Percentiles rank a stretch among this genome's conserved stretches.
phyloP scores from a whole-genome alignment of 306 rosid species.

The Inga laurina region DNA sequence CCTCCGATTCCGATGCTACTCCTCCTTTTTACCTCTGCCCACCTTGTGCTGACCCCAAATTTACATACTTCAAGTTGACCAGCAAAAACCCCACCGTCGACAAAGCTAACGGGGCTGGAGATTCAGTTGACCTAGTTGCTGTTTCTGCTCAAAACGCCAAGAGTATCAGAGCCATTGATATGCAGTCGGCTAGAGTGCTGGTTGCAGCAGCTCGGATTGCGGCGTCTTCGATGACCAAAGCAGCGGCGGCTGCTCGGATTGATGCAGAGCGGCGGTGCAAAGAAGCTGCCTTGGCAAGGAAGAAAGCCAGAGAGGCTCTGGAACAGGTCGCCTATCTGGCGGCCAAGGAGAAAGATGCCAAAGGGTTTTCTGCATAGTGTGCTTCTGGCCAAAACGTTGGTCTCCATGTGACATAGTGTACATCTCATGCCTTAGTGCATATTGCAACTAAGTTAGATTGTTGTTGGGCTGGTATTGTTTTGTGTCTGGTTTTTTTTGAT shows the following conservation, averaged over 20 bases:
- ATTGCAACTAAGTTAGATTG: slow-evolving; percentile 21
- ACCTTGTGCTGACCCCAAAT: slow-evolving; percentile 50
- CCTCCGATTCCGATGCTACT: background rate
- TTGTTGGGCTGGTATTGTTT: slow-evolving; percentile 24
- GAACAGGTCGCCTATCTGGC: slow-evolving; percentile 44
- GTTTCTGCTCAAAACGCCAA: background rate
- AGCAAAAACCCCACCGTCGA: background rate
- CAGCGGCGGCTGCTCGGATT: slow-evolving; percentile 43
- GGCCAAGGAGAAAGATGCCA: slow-evolving; percentile 32
- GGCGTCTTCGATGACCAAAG: slow-evolving; percentile 45
- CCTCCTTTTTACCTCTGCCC: slow-evolving; percentile 52
- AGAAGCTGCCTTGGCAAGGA: slow-evolving; percentile 61
- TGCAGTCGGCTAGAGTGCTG: slow-evolving; percentile 41
- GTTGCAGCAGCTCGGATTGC: slow-evolving; percentile 60
- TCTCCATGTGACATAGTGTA: slow-evolving; percentile 16
- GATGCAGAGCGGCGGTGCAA: slow-evolving; percentile 53
- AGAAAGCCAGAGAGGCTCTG: slow-evolving; percentile 60
- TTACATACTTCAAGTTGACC: slow-evolving; percentile 40
- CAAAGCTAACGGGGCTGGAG: background rate
- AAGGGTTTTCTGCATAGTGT: background rate
- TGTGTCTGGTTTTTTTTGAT: slow-evolving; percentile 18
- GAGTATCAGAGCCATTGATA: slow-evolving; percentile 19
- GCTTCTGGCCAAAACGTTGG: slow-evolving; percentile 15
- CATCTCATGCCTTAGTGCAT: slow-evolving; percentile 23
- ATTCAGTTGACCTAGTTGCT: background rate